phyloP scores from a whole-genome alignment of 441 rosid genomes.

The Pelargonium myrrhifolium region DNA sequence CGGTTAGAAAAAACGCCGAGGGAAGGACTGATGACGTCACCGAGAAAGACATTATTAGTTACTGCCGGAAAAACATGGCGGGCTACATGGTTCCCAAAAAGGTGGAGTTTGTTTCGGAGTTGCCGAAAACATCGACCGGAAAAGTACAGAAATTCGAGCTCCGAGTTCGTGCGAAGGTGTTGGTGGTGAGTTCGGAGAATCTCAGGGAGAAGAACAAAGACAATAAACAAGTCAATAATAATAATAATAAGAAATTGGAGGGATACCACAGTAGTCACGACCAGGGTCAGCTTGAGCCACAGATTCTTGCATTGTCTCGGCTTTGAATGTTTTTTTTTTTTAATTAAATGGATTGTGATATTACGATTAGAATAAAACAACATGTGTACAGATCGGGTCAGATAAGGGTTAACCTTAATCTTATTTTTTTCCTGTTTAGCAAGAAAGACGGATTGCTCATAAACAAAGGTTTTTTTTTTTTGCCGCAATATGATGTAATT shows the following conservation, averaged over 20 bases:
- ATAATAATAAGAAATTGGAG: not conserved
- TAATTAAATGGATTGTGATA: no score
- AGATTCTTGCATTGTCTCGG: not conserved
- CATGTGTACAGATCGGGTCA: not conserved
- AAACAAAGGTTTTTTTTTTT: no score
- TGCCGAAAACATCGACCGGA: constrained; percentile 78
- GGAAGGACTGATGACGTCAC: constrained; percentile 21
- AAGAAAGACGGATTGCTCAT: no score
- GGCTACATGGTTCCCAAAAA: constrained; percentile 58
- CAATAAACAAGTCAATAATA: no score
- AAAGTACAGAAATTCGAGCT: constrained; percentile 61
- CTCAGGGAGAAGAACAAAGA: not conserved
- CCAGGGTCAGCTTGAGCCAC: not conserved
- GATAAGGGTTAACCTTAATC: no score
- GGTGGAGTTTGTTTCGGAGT: constrained; percentile 51
- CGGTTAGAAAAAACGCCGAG: constrained; percentile 26
- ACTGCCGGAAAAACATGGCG: constrained; percentile 39
- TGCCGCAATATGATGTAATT: no score
- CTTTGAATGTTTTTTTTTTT: not conserved
- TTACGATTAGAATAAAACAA: no score
- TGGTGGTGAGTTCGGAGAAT: not conserved
- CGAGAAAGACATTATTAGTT: constrained; percentile 48
- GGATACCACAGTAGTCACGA: not conserved
- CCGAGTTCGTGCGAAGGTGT: constrained; percentile 38
- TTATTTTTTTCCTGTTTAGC: no score